Conservation (phyloP, 2,329 filamentous ascomycete genomes). For the Beauveria sp. region DNA sequence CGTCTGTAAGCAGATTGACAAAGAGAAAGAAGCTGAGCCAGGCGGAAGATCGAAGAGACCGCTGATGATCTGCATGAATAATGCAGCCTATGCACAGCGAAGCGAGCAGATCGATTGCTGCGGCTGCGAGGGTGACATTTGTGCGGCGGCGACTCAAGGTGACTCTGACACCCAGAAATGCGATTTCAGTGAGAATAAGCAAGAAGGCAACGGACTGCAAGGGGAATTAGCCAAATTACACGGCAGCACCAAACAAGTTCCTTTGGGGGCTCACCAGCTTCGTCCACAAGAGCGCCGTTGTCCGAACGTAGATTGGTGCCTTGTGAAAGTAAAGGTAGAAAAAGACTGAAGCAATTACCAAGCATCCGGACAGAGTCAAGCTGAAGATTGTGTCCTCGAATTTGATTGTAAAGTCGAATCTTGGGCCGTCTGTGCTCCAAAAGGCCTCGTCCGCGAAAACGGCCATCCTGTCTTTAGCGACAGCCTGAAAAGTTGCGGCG, state of each 20-base stretch:
- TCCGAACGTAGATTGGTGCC: not conserved
- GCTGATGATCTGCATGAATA: not conserved
- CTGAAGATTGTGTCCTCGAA: not conserved
- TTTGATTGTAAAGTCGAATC: not conserved
- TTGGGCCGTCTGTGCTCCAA: not conserved
- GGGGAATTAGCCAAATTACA: not conserved
- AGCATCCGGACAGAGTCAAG: not conserved
- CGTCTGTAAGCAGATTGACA: not conserved
- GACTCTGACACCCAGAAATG: not conserved
- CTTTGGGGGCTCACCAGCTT: not conserved
- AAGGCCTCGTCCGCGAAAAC: not conserved
- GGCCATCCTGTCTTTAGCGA: not conserved
- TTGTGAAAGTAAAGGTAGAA: not conserved
- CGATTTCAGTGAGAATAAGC: not conserved
- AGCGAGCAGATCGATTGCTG: not conserved
- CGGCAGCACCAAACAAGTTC: not conserved
- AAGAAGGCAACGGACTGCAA: not conserved
- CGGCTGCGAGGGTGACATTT: not conserved
- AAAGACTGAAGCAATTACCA: not conserved
- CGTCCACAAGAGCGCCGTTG: not conserved
- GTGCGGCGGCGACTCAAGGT: no score
- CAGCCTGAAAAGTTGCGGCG: not conserved
- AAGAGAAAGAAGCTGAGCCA: not conserved
- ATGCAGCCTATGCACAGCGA: not conserved
- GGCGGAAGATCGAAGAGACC: not conserved